Evolutionary conservation across 192 early-diverging fungal genomes (phyloP).

Genomic region (Coemansia sp.): DNA sequence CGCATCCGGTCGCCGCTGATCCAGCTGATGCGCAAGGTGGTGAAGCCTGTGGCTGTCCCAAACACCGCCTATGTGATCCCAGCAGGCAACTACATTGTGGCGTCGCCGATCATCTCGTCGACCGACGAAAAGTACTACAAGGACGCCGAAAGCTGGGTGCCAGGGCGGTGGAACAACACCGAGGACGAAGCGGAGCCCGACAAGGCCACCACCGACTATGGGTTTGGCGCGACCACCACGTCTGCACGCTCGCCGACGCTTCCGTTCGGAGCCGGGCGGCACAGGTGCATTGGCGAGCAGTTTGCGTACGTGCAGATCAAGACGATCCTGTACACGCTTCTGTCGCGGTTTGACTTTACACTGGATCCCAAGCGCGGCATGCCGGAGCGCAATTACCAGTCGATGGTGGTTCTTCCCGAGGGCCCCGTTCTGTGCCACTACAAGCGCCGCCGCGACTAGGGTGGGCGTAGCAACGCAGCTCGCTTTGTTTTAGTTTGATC

Average conservation of each 20-base stretch:
- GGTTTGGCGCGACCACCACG: conserved; percentile 68
- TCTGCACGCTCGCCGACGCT: conserved; percentile 82
- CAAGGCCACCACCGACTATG: conserved; percentile 68
- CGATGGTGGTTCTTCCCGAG: conserved; percentile 88
- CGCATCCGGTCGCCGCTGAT: conserved; percentile 94
- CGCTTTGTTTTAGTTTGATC: not conserved
- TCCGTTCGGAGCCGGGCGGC: conserved; percentile 97
- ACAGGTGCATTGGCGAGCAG: conserved; percentile 97
- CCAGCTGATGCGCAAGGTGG: conserved; percentile 91
- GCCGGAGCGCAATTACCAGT: conserved; percentile 85
- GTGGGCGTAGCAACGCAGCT: not conserved
- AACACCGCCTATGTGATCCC: conserved; percentile 88
- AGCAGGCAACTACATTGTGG: conserved; percentile 85
- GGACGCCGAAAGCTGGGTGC: conserved; percentile 80
- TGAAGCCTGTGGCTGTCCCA: conserved; percentile 66
- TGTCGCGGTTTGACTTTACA: conserved; percentile 77
- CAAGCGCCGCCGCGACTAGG: conserved; percentile 35
- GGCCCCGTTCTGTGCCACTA: conserved; percentile 60
- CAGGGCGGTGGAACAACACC: conserved; percentile 69
- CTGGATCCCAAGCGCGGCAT: conserved; percentile 70
- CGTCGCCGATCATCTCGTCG: conserved; percentile 78
- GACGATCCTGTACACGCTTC: conserved; percentile 81
- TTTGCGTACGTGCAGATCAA: conserved; percentile 98
- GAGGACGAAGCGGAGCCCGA: conserved; percentile 60
- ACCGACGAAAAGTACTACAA: conserved; percentile 79